Evolutionary conservation across 1,284 basidiomycete species (phyloP), one percentile per base, ranked within the genome.

Genomic region (Sporisorium scitamineum): DNA sequence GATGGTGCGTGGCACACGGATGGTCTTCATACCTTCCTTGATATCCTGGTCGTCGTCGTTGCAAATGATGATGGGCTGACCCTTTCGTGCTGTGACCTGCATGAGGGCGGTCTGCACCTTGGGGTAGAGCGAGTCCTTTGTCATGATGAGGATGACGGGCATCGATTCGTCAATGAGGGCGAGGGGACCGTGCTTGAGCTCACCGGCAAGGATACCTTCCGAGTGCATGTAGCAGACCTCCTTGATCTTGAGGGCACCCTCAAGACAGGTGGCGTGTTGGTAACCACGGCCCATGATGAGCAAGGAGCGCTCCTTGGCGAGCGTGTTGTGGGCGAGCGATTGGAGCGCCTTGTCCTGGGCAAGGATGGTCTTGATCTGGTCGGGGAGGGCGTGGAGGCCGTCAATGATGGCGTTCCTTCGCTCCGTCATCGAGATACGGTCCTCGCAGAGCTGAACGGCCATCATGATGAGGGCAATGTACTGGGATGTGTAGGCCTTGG

Each of bases 401-500:
- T 94, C 91, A 80, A 99, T 98, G 88, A 99, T 97, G 86, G 94
- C 90, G 85, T 92, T 92, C 77, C 96, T 91, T 70, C 97, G 92
- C 80, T 92, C 91, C 3, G 91, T 92, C 88, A 97, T 92, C 52
- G 93, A 94, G 85, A 97, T 93, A 54, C 95, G 93, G 87, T 99
- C 97, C 86, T 98, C 95, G 5, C 94, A 95, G 24, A 99, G 89
- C 87, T 98, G 95, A 41, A 99, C 90, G 16, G 97, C 97, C 88
- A 99, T 97, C 93, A 99, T 96, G 87, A 98, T 88, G 59, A 99
- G 90, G 3, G 96, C 97, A 80, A 99, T 95, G 89, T 98, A 99
- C 88, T 99, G 96, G 55, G 95, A 98, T 3, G 96, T 99, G 88
- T 99, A 99, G 3, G 97, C 97, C 91, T 99, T 99, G 76, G 97